phyloP scores from a whole-genome alignment of 305 asterid species.

The Solanum chacoense region DNA sequence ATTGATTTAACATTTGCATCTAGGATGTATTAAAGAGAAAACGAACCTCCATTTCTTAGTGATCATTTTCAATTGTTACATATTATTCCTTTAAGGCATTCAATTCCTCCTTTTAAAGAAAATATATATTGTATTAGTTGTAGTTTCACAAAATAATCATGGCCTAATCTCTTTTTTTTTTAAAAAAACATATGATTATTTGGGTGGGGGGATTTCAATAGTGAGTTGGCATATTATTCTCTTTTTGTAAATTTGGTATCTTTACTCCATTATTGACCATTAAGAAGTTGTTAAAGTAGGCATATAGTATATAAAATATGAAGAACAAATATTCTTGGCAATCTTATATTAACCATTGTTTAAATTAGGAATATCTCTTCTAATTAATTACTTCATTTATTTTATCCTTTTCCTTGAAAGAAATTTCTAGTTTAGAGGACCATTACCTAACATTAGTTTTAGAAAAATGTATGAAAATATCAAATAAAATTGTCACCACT shows the following conservation, averaged over 20 bases:
- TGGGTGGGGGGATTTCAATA: neutral
- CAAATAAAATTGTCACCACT: neutral
- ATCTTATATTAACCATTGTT: neutral
- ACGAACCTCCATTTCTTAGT: neutral
- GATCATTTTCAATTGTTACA: neutral
- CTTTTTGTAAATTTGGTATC: neutral
- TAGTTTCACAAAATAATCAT: neutral
- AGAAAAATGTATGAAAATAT: neutral
- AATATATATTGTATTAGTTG: neutral
- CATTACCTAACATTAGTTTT: neutral
- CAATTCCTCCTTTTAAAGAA: neutral
- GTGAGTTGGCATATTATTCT: constrained; percentile 32
- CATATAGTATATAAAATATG: neutral
- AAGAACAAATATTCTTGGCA: neutral
- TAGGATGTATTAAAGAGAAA: neutral
- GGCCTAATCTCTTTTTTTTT: neutral
- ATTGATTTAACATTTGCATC: neutral
- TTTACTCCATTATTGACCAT: constrained; percentile 14
- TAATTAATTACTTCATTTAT: neutral
- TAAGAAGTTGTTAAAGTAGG: constrained; percentile 10
- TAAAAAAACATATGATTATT: neutral
- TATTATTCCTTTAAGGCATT: constrained; percentile 7
- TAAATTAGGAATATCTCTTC: neutral
- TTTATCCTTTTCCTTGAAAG: neutral
- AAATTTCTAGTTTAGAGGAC: neutral